Percentiles rank a stretch among this genome's conserved stretches.
phyloP scores from a whole-genome alignment of 2,329 filamentous ascomycete genomes.

The Neoscytalidium dimidiatum region DNA sequence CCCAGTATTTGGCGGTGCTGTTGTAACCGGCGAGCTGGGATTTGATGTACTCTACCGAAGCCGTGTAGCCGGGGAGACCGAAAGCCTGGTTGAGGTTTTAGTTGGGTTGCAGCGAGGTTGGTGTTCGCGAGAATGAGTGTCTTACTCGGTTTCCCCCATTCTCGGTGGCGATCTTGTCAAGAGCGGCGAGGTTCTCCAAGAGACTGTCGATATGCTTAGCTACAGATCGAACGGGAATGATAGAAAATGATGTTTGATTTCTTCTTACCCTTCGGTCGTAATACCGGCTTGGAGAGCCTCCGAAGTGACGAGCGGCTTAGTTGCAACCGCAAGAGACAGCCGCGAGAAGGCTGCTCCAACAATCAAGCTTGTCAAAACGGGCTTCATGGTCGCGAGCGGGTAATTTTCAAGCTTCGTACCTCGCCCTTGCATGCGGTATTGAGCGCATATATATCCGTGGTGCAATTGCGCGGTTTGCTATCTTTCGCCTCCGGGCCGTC shows the following conservation, averaged over 20 bases:
- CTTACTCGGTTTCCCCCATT: conserved; percentile 61
- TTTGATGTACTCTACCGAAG: conserved; percentile 59
- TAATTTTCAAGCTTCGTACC: not conserved
- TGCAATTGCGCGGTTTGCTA: not conserved
- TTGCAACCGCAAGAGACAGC: not conserved
- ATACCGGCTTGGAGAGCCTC: conserved; percentile 44
- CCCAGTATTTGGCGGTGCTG: conserved; percentile 43
- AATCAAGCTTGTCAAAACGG: not conserved
- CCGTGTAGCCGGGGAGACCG: conserved; percentile 60
- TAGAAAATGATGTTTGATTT: not conserved
- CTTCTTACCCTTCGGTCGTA: conserved; percentile 39
- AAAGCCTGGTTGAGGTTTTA: conserved; percentile 34
- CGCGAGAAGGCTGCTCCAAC: not conserved
- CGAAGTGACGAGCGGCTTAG: conserved; percentile 34
- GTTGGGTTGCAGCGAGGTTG: not conserved
- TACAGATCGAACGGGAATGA: not conserved
- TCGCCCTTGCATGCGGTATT: not conserved
- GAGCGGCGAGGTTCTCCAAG: conserved; percentile 54
- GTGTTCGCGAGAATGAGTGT: too few species aligned
- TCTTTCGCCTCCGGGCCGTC: not conserved
- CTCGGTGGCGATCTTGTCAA: conserved; percentile 56
- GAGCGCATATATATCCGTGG: not conserved
- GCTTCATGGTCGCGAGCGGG: not conserved
- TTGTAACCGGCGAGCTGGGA: conserved; percentile 49
- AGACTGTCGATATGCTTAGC: conserved; percentile 42